Evolutionary conservation across 2,329 filamentous ascomycete species (phyloP).

Genomic region (Fusarium drepaniforme): DNA sequence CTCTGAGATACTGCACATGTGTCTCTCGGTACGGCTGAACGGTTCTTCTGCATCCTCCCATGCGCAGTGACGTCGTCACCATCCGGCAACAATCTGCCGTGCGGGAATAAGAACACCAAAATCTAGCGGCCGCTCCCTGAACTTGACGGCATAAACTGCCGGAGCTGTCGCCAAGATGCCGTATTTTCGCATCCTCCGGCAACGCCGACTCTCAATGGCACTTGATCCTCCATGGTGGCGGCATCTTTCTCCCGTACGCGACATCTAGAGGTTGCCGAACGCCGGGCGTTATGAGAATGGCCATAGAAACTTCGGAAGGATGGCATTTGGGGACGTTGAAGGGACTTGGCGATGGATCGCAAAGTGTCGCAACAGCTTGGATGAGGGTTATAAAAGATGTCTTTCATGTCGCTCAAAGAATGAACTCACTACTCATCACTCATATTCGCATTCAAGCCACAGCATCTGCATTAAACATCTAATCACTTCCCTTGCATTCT

Average conservation of each 20-base stretch:
- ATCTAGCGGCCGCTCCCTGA: neutral
- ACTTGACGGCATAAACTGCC: neutral
- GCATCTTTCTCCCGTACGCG: neutral
- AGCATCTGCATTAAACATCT: neutral
- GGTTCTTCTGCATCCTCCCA: neutral
- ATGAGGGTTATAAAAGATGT: neutral
- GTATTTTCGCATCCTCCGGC: neutral
- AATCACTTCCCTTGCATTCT: neutral
- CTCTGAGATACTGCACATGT: neutral
- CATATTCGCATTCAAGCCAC: neutral
- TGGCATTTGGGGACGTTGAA: neutral
- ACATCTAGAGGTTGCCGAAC: neutral
- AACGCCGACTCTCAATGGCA: neutral
- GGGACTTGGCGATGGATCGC: neutral
- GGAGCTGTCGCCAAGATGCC: neutral
- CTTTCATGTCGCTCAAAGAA: neutral
- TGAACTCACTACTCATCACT: neutral
- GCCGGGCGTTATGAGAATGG: neutral
- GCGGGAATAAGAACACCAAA: neutral
- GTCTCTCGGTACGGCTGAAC: neutral
- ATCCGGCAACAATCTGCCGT: slow-evolving; percentile 4
- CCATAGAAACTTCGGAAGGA: neutral
- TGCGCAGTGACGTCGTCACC: neutral
- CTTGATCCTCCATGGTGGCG: neutral
- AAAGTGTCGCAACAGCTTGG: neutral